Conservation (phyloP, 129 eudicot species). For the Saposhnikovia divaricata region DNA sequence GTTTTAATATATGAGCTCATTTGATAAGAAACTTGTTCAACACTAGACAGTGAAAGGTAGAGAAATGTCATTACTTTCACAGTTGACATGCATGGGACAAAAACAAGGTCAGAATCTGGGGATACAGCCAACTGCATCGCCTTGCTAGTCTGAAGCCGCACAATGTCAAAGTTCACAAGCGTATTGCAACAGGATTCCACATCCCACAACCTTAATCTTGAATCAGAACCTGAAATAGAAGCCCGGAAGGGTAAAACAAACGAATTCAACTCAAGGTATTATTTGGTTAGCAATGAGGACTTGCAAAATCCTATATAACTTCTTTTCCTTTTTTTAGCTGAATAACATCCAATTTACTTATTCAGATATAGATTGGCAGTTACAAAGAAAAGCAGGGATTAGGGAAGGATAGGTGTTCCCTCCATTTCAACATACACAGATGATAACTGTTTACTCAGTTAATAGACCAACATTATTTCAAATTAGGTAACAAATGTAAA, state of each 20-base stretch:
- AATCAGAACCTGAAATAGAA: constrained; percentile 73
- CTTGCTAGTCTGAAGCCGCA: constrained; percentile 74
- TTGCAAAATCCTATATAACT: background rate
- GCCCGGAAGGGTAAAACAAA: background rate
- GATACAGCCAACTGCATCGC: constrained; percentile 63
- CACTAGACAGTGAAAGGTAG: background rate
- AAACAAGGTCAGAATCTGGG: constrained; percentile 67
- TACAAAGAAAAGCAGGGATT: background rate
- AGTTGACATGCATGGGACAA: constrained; percentile 88
- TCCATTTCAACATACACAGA: background rate
- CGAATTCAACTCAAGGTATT: background rate
- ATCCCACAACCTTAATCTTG: constrained; percentile 94
- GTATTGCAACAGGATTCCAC: constrained; percentile 92
- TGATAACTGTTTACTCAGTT: background rate
- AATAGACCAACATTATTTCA: background rate
- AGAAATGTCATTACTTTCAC: constrained; percentile 44
- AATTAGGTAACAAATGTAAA: background rate
- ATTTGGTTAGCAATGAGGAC: background rate
- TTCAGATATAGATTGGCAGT: background rate
- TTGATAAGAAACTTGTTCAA: background rate
- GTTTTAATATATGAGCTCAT: constrained; percentile 5
- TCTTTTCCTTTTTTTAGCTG: background rate
- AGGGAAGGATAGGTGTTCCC: background rate
- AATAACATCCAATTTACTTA: background rate
- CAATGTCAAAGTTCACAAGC: constrained; percentile 81